These are phyloP conservation scores for Fusarium sp. DNA, from an alignment of 2,329 filamentous ascomycete genomes.

Conservation along the genomic window DNA sequence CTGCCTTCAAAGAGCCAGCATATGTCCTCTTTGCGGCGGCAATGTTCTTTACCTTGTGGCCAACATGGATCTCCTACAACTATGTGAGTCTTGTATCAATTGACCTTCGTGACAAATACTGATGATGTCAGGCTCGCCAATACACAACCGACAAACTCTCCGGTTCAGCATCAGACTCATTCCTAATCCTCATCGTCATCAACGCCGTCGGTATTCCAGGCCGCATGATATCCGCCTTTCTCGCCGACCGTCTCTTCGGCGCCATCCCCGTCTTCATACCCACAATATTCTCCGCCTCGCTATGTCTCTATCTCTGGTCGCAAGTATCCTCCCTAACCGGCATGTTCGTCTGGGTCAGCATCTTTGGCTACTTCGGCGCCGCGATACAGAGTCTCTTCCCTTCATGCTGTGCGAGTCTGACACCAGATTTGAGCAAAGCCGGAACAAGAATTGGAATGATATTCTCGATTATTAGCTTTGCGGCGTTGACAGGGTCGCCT, in stretches of 20 bases:
- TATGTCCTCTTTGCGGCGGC: conserved; percentile 51
- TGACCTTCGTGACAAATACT: neutral
- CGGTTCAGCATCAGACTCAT: conserved; percentile 59
- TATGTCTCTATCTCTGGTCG: conserved; percentile 63
- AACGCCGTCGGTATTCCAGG: conserved; percentile 67
- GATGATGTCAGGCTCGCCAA: conserved; percentile 47
- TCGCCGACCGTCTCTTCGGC: conserved; percentile 65
- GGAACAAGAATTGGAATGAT: conserved; percentile 69
- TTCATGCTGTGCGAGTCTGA: conserved; percentile 57
- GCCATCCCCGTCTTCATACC: conserved; percentile 65
- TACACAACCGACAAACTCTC: conserved; percentile 53
- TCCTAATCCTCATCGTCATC: conserved; percentile 67
- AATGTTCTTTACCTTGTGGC: conserved; percentile 57
- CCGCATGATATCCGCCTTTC: conserved; percentile 62
- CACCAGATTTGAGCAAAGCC: conserved; percentile 61
- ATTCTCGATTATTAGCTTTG: conserved; percentile 65
- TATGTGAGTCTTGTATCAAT: conserved; percentile 44
- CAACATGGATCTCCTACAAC: conserved; percentile 61
- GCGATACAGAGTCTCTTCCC: conserved; percentile 75
- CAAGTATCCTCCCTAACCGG: conserved; percentile 52
- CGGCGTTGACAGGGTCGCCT: conserved; percentile 63
- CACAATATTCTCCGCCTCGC: conserved; percentile 55
- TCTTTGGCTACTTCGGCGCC: conserved; percentile 72
- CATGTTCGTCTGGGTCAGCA: conserved; percentile 66
- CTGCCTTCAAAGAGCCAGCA: conserved; percentile 59